Evolutionary conservation across 2,329 filamentous ascomycete genomes (phyloP).

Genomic region (Aschersonia sp.): DNA sequence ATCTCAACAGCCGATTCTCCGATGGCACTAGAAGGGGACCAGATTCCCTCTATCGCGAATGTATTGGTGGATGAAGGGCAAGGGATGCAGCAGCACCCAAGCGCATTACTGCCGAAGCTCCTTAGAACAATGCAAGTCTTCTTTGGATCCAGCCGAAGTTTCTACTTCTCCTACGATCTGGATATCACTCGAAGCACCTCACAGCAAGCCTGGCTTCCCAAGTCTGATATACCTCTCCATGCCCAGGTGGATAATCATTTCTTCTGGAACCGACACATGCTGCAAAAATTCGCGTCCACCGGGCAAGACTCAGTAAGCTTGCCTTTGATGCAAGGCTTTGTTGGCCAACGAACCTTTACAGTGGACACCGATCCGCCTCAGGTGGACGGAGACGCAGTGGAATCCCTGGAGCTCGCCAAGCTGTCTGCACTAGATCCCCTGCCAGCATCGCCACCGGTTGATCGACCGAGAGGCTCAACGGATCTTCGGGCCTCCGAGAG

Average conservation of each 20-base stretch:
- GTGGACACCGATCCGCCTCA: conserved; percentile 49
- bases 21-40: conserved; percentile 7
- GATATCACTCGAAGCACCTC: conserved; percentile 63
- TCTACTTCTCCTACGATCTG: conserved; percentile 91
- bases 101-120: conserved; percentile 63
- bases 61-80: conserved; percentile 25
- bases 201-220: conserved; percentile 11
- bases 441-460: conserved; percentile 11
- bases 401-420: conserved; percentile 30
- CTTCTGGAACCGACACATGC: conserved; percentile 81
- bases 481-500: conserved; percentile 34
- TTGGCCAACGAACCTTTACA: conserved; percentile 72
- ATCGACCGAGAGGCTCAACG: conserved; percentile 14
- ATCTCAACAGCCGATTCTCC: conserved; percentile 13
- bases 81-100: conserved; percentile 12
- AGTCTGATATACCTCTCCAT: conserved; percentile 41
- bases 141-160: conserved; percentile 69
- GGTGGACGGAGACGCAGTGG: conserved; percentile 28
- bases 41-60: conserved; percentile 9
- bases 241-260: conserved; percentile 61
- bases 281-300: conserved; percentile 59
- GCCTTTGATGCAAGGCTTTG: conserved; percentile 85
- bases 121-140: conserved; percentile 72
- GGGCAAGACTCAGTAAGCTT: conserved; percentile 58
- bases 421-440: conserved; percentile 17